Evolutionary conservation across 495 filamentous ascomycete genomes (phyloP).

Genomic region (Evernia prunastri): DNA sequence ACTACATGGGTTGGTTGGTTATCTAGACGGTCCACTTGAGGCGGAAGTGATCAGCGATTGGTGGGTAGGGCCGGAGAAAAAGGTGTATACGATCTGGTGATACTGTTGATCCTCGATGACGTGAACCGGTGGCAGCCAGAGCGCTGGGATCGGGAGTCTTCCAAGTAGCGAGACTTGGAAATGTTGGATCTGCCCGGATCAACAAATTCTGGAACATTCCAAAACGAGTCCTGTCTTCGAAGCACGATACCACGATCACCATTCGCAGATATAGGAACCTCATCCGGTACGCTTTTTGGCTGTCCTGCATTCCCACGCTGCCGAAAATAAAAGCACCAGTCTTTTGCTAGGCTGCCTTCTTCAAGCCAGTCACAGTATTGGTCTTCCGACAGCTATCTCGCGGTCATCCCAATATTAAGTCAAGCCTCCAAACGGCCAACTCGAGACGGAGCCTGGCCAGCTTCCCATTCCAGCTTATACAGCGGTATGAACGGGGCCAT

Average conservation of each 20-base stretch:
- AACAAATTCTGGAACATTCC: background rate
- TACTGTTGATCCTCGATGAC: background rate
- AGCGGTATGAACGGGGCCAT: background rate
- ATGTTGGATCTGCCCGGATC: background rate
- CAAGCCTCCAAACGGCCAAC: background rate
- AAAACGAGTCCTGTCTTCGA: background rate
- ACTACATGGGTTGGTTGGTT: background rate
- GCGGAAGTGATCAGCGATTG: background rate
- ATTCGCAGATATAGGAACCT: background rate
- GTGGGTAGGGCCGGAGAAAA: background rate
- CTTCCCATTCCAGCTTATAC: background rate
- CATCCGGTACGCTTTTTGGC: background rate
- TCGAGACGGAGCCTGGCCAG: background rate
- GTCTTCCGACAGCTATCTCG: background rate
- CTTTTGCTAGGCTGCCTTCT: background rate
- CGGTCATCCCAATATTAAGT: background rate
- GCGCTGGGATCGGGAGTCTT: background rate
- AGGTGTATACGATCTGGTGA: constrained; percentile 1
- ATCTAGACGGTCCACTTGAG: background rate
- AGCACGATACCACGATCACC: background rate
- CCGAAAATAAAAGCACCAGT: too few relatives aligned
- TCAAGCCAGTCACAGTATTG: too few relatives aligned
- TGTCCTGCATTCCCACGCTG: background rate
- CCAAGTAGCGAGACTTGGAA: background rate
- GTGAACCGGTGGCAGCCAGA: background rate